phyloP scores from a whole-genome alignment of 441 rosid species.

The Viola pubescens region DNA sequence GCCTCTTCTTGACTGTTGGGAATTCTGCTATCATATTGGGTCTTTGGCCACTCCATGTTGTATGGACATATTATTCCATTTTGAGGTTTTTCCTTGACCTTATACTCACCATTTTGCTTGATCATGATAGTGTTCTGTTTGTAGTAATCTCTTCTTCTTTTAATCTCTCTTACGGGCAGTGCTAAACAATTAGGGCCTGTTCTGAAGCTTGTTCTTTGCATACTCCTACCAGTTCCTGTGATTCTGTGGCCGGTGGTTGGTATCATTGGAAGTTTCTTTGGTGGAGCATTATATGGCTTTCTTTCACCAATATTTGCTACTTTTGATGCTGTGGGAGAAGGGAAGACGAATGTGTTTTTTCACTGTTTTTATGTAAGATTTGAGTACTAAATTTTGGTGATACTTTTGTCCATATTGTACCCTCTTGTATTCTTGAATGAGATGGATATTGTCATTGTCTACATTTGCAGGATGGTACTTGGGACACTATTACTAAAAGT shows the following conservation, averaged over 20 bases:
- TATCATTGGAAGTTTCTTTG: conserved; percentile 53
- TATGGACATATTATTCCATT: conserved; percentile 58
- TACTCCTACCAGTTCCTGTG: conserved; percentile 44
- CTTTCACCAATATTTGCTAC: conserved; percentile 89
- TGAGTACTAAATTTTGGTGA: conserved; percentile 1
- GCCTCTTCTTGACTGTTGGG: conserved; percentile 61
- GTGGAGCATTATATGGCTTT: conserved; percentile 69
- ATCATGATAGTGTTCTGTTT: background rate
- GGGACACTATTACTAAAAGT: conserved; percentile 59
- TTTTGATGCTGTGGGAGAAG: conserved; percentile 86
- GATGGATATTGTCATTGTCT: conserved; percentile 6
- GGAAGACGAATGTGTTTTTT: conserved; percentile 47
- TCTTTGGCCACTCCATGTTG: conserved; percentile 56
- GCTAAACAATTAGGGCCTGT: conserved; percentile 64
- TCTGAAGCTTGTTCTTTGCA: conserved; percentile 65
- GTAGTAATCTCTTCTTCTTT: conserved; percentile 16
- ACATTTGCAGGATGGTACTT: conserved; percentile 78
- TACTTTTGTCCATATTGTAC: background rate
- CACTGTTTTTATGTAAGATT: conserved; percentile 77
- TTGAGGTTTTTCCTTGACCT: conserved; percentile 41
- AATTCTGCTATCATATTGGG: conserved; percentile 63
- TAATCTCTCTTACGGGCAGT: conserved; percentile 38
- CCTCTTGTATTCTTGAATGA: conserved; percentile 6
- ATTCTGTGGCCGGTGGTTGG: conserved; percentile 57
- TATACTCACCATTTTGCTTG: conserved; percentile 7